Evolutionary conservation across 148 eudicot species (phyloP), one percentile per base, ranked within the genome.

Genomic region (Rheum nobile): DNA sequence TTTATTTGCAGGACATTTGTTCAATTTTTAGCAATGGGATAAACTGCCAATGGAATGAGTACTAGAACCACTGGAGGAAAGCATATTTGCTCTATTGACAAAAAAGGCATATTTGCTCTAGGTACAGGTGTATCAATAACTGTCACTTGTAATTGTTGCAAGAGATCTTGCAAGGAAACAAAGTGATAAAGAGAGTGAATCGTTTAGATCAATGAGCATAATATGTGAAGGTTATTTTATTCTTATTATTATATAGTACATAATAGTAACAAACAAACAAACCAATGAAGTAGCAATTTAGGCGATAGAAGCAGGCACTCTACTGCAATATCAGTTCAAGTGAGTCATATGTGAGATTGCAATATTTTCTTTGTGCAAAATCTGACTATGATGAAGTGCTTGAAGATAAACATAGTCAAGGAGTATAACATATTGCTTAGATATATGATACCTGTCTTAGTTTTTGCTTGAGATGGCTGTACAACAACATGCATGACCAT

Each of bases 401-500:
- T 50, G 24, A 50, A 50, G n/a, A 43, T 12, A 12, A 11, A 43
- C 17, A 47, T 17, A 16, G 8, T 13, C 3, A 46, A 14, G 12
- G 50, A 13, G 2, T 12, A 52, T 21, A 0, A 54, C 61, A 54
- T 54, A 54, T 54, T 37, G 39, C 77, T 87, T 93, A 35, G 98
- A 92, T 39, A 80, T 77, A 88, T 88, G 75, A 76, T 76, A 91
- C 98, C 98, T 89, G 96, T 82, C 81, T 94, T 94, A 22, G 87
- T 83, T 87, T 85, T 91, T 63, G 96, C 84, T 78, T 87, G 76
- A 67, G 95, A 84, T 67, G 95, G 97, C 75, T 93, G 98, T 80
- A 93, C 95, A 75, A 93, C 98, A 80, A 90, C 97, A 80, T 93
- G 98, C 98, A 93, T 94, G 47, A 91, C 90, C 79, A 91, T 88